Conservation (phyloP, 2,329 filamentous ascomycete genomes). For the Dothistroma pini region DNA sequence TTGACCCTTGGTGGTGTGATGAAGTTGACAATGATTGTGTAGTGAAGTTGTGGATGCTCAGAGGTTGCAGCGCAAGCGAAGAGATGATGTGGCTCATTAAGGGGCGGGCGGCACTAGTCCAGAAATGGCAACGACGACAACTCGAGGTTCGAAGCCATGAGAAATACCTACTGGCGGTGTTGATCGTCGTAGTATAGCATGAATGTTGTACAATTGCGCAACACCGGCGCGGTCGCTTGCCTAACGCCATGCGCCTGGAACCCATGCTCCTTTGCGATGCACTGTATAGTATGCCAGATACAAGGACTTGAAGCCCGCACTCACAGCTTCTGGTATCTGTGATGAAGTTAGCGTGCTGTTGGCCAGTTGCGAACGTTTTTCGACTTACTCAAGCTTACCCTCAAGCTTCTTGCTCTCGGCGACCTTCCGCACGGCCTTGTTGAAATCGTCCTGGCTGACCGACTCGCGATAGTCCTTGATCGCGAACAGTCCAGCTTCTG, state of each 20-base stretch:
- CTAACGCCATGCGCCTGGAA: neutral
- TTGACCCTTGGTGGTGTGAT: neutral
- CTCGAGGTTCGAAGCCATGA: neutral
- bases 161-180: neutral
- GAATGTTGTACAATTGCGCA: constrained; percentile 5
- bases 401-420: constrained; percentile 97
- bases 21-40: neutral
- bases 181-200: constrained; percentile 1
- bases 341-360: constrained; percentile 2
- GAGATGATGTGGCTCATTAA: neutral
- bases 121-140: neutral
- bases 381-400: constrained; percentile 85
- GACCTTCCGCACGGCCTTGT: constrained; percentile 97
- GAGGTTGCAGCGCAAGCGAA: neutral
- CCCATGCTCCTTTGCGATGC: constrained; percentile 2
- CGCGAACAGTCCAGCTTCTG: constrained; percentile 92
- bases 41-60: neutral
- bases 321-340: constrained; percentile 22
- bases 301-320: neutral
- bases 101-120: neutral
- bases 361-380: neutral
- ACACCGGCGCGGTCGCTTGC: neutral
- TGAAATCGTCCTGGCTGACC: constrained; percentile 98
- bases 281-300: neutral
- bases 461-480: constrained; percentile 98